Conservation (phyloP, 169 alveolate species). For the Cryptosporidium ryanae region DNA sequence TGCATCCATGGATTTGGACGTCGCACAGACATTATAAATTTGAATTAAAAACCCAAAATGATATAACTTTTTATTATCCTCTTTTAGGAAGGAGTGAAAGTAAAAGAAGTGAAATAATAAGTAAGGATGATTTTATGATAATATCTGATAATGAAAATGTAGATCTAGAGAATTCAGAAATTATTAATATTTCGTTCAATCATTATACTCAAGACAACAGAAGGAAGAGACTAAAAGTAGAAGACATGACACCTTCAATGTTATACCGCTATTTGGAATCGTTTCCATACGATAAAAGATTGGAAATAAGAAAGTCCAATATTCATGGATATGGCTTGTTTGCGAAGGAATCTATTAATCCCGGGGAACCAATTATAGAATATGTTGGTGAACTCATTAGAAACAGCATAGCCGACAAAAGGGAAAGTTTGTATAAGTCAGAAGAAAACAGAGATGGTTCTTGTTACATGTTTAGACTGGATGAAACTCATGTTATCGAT, state of each 20-base stretch:
- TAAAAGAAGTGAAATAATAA: not conserved
- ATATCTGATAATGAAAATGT: not conserved
- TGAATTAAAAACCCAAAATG: not conserved
- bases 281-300: conserved; percentile 82
- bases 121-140: conserved; percentile 5
- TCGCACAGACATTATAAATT: conserved; percentile 18
- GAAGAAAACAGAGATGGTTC: conserved; percentile 89
- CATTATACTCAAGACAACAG: not conserved
- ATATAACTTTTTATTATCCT: not conserved
- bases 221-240: conserved; percentile 9
- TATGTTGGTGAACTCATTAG: conserved; percentile 94
- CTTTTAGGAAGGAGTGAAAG: conserved; percentile 38
- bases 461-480: conserved; percentile 94
- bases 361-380: conserved; percentile 95
- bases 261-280: conserved; percentile 82
- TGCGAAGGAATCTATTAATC: conserved; percentile 87
- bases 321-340: conserved; percentile 95
- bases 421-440: conserved; percentile 87
- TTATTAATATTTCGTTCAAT: not conserved
- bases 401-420: conserved; percentile 89
- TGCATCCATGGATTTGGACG: conserved; percentile 44
- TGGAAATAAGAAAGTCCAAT: conserved; percentile 83
- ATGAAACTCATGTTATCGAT: conserved; percentile 93
- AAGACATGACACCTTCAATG: conserved; percentile 79
- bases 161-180: conserved; percentile 29